Percentiles rank a stretch among this genome's conserved stretches.
Conservation (phyloP, 164 flowering plant species). For the Tetrastigma voinierianum region DNA sequence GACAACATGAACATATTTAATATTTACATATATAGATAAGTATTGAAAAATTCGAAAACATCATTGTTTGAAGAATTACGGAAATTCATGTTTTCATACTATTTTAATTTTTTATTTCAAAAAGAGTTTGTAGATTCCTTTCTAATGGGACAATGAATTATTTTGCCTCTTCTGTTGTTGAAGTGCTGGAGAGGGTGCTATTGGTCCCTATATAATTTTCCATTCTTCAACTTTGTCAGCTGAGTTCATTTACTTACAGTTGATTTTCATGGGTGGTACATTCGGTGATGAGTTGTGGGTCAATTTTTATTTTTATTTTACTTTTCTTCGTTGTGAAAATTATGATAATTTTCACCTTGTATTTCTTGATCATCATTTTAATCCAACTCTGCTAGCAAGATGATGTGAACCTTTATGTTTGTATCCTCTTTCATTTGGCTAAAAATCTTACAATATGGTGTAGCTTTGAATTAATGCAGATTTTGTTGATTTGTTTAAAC, state of each 20-base stretch:
- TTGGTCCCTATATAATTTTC: conserved; percentile 20
- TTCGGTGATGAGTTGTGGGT: not conserved
- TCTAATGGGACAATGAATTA: conserved; percentile 15
- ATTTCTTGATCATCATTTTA: not conserved
- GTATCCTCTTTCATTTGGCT: too few species aligned
- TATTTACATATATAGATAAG: too few species aligned
- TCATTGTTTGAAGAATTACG: too few species aligned
- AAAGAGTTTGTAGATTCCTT: not conserved
- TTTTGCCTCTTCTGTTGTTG: conserved; percentile 10
- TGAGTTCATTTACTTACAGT: conserved; percentile 19
- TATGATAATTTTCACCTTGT: not conserved
- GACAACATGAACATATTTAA: too few species aligned
- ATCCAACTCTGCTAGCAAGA: not conserved
- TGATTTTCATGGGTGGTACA: conserved; percentile 32
- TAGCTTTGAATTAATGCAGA: too few species aligned
- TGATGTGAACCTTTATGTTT: too few species aligned
- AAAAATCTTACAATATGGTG: too few species aligned
- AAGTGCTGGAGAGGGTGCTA: conserved; percentile 19
- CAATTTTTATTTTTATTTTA: not conserved
- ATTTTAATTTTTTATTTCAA: not conserved
- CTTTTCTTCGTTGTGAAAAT: not conserved
- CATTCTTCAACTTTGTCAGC: conserved; percentile 30
- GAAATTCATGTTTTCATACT: too few species aligned
- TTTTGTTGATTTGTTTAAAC: not conserved
- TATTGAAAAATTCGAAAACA: too few species aligned